Conservation (phyloP, 2,329 filamentous ascomycete species). For the Fusarium chuoi region DNA sequence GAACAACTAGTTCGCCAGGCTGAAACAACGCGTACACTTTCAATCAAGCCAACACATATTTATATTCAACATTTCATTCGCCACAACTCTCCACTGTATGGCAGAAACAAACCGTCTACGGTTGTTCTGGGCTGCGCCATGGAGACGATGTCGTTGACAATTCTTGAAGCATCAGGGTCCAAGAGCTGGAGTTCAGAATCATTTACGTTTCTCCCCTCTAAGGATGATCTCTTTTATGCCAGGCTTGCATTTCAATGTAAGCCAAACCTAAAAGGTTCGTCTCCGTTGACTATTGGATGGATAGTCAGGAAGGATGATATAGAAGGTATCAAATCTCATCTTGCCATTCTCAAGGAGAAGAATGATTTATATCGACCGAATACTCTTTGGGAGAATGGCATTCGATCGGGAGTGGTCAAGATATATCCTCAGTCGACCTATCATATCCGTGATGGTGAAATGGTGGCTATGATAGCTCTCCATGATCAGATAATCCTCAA, state of each 20-base stretch:
- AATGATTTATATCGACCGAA: not conserved
- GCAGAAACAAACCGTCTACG: not conserved
- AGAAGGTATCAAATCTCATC: not conserved
- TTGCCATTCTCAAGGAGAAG: not conserved
- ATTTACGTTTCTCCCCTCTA: not conserved
- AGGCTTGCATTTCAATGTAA: not conserved
- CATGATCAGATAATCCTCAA: not conserved
- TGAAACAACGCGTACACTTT: not conserved
- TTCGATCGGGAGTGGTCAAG: not conserved
- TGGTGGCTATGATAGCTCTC: slow-evolving; percentile 5
- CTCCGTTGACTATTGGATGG: not conserved
- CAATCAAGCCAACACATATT: not conserved
- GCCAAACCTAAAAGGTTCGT: not conserved
- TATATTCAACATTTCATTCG: slow-evolving; percentile 10
- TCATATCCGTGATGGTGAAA: not conserved
- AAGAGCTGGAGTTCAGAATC: not conserved
- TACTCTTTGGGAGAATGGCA: not conserved
- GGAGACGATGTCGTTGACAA: not conserved
- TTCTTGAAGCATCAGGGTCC: not conserved
- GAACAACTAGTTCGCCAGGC: not conserved
- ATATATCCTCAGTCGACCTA: not conserved
- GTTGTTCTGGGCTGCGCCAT: not conserved
- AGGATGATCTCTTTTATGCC: not conserved
- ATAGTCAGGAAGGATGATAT: slow-evolving; percentile 2
- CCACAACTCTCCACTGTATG: not conserved